Base-by-base conservation (phyloP, 208 protist genomes). In the Endotrypanum monterogeii region DNA sequence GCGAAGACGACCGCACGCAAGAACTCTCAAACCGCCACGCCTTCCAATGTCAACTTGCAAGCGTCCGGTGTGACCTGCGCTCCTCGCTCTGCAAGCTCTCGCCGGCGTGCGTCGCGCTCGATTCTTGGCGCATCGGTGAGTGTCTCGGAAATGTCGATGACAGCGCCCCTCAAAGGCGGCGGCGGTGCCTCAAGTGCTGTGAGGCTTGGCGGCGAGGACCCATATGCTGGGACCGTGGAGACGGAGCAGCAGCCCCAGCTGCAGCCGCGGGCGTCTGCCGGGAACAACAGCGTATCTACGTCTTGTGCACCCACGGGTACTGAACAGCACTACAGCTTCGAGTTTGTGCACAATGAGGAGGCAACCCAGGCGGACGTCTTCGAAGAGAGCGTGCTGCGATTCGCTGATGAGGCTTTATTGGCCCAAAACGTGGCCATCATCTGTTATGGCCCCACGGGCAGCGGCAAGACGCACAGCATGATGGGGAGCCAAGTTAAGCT, bases 401-500 rank as follows among this genome's bases (percentile, higher is more conserved):
- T 97, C 66, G 88, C 86, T 18, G 92, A 97, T 62, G 90, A 93
- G 82, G 92, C 92, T 39, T 77, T 97, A 39, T 74, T 94, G 28
- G 92, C 81, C 35, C 92, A 95, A 76, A 95, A 89, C 73, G 80
- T 97, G 20, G 82, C 87, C 30, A 93, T 97, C 58, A 76, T 94
- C 35, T 97, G 92, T 73, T 95, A 95, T 74, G 92, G 92, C 12
- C 90, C 92, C 1, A 97, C 92, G 6, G 92, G 92, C 46, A 97
- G 92, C 66, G 92, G 92, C 35, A 97, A 97, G 83, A 97, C 92
- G 46, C 92, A 91, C 78, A 97, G 89, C 78, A 94, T 97, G 89
- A 97, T 97, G 85, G 92, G 92, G 46, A 81, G 81, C 54, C 76
- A 78, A 48, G 55, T 50, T 12, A 54, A 65, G 41, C 39, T 69